These are phyloP conservation scores for Acanthamoeba healyi DNA, from an alignment of 208 protist species.

Conservation along the genomic window DNA sequence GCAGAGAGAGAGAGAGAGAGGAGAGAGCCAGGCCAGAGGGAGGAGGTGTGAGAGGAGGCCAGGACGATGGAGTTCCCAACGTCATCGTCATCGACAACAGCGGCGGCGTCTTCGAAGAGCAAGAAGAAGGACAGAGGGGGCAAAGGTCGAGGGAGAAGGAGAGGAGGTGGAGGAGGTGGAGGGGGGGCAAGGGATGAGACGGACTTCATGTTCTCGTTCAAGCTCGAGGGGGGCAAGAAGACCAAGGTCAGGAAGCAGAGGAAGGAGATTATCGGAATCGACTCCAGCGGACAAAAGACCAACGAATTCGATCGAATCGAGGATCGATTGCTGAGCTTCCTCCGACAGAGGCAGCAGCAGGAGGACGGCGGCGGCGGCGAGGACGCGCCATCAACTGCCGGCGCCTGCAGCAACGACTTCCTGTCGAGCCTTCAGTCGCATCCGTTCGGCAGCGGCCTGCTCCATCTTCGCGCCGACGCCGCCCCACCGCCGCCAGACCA, in stretches of 20 bases:
- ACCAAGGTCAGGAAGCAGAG: neutral
- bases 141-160: neutral
- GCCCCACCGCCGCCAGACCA: neutral
- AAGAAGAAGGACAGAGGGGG: neutral
- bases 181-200: neutral
- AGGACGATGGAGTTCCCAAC: neutral
- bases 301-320: constrained; percentile 15
- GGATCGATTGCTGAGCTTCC: neutral
- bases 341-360: neutral
- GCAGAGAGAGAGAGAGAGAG: too few relatives aligned
- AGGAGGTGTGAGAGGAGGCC: too few relatives aligned
- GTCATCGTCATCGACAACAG: too few relatives aligned
- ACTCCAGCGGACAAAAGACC: neutral
- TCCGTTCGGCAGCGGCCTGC: neutral
- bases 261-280: neutral
- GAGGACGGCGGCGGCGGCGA: neutral
- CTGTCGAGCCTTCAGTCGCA: neutral
- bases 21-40: too few relatives aligned
- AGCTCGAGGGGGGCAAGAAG: neutral
- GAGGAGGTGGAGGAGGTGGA: neutral
- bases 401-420: neutral
- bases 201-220: neutral
- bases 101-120: too few relatives aligned
- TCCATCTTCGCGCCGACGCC: neutral
- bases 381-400: neutral